These are phyloP conservation scores for Xylaria sp. DNA, from an alignment of 2,329 filamentous ascomycete genomes.

Conservation along the genomic window DNA sequence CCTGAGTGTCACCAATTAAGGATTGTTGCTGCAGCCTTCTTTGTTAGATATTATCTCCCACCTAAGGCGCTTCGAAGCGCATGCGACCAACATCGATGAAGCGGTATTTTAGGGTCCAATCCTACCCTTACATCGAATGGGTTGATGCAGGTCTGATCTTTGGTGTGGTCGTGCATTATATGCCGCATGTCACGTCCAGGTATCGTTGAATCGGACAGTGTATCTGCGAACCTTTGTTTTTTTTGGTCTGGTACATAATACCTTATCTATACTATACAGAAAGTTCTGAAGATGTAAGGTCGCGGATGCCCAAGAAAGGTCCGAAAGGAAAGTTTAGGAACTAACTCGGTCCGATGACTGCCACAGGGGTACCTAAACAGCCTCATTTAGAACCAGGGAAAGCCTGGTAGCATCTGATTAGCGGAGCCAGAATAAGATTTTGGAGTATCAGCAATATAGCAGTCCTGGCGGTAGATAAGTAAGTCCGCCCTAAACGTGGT, in stretches of 20 bases:
- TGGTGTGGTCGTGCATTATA: conserved; percentile 20
- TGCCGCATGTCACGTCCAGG: conserved; percentile 13
- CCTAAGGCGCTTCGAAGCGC: background rate
- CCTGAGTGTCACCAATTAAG: background rate
- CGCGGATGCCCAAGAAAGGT: conserved; percentile 32
- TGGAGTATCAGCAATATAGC: background rate
- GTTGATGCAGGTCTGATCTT: background rate
- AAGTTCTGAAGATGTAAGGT: conserved; percentile 8
- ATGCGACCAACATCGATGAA: background rate
- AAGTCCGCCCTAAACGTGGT: background rate
- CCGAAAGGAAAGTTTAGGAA: conserved; percentile 36
- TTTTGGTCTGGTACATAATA: background rate
- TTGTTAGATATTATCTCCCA: background rate
- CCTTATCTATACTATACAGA: background rate
- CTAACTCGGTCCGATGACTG: conserved; percentile 33
- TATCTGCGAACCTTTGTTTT: background rate
- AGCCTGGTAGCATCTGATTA: conserved; percentile 4
- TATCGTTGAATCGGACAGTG: background rate
- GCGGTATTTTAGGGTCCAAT: conserved; percentile 3
- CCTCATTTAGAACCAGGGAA: conserved; percentile 1
- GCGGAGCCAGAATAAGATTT: conserved; percentile 6
- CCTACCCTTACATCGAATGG: background rate
- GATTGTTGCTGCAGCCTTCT: background rate
- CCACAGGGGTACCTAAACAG: conserved; percentile 5
- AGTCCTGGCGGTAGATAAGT: background rate